phyloP scores from a whole-genome alignment of 1,284 basidiomycete species.

The Peniophora sp. region DNA sequence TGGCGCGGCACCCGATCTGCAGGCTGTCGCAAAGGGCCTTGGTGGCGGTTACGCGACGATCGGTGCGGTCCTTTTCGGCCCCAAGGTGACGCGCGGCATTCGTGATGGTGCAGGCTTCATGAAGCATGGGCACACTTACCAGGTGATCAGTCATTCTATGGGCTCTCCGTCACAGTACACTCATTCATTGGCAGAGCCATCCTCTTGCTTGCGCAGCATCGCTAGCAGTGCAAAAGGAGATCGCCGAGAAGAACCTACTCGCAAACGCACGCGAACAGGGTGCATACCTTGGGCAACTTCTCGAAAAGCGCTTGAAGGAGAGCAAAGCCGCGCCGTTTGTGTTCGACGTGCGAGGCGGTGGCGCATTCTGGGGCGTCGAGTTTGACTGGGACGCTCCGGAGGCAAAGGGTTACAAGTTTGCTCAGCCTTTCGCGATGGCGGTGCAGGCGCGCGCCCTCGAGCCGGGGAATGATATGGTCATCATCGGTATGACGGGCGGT shows the following conservation, averaged over 20 bases:
- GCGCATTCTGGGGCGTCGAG: slow-evolving; percentile 78
- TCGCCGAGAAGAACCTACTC: slow-evolving; percentile 61
- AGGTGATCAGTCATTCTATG: slow-evolving; percentile 33
- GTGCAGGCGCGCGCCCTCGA: slow-evolving; percentile 59
- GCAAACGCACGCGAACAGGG: slow-evolving; percentile 59
- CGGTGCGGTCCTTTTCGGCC: slow-evolving; percentile 71
- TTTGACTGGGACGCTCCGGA: slow-evolving; percentile 53
- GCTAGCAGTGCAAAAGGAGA: slow-evolving; percentile 72
- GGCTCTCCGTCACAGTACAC: no score
- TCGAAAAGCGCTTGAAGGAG: slow-evolving; percentile 46
- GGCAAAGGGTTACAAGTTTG: slow-evolving; percentile 42
- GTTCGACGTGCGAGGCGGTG: slow-evolving; percentile 73
- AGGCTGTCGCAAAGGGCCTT: slow-evolving; percentile 81
- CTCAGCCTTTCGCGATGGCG: slow-evolving; percentile 46
- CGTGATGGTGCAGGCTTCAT: slow-evolving; percentile 57
- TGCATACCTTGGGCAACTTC: slow-evolving; percentile 48
- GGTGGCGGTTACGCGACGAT: slow-evolving; percentile 85
- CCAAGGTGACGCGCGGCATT: slow-evolving; percentile 63
- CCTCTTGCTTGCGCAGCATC: slow-evolving; percentile 72
- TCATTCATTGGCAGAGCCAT: slow-evolving; percentile 39
- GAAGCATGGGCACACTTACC: slow-evolving; percentile 86
- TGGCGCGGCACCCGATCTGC: slow-evolving; percentile 68
- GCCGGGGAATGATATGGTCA: slow-evolving; percentile 48
- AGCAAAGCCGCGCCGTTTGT: slow-evolving; percentile 53
- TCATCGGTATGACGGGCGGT: slow-evolving; percentile 70